Evolutionary conservation across 1,284 basidiomycete genomes (phyloP).

Genomic region (Ganoderma meredithae): DNA sequence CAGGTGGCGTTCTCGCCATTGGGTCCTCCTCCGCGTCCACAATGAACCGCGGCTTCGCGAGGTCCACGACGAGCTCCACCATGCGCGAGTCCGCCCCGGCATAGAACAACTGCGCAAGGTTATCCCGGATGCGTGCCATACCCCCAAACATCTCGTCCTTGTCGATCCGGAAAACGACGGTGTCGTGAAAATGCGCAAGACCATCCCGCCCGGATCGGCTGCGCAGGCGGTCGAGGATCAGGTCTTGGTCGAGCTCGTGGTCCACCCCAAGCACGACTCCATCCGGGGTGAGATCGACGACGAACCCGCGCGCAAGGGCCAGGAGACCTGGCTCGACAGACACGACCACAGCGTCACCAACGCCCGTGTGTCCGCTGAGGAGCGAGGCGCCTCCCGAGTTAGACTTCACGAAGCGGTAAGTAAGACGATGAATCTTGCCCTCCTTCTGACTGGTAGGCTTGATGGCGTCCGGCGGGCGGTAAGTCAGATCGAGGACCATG

Average conservation of each 20-base stretch:
- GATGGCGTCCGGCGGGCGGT: slow-evolving; percentile 30
- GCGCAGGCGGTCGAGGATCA: slow-evolving; percentile 54
- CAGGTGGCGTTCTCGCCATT: background rate
- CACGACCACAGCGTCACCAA: slow-evolving; percentile 85
- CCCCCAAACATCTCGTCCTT: slow-evolving; percentile 91
- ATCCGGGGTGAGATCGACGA: slow-evolving; percentile 73
- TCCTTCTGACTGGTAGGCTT: slow-evolving; percentile 38
- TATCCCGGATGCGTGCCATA: slow-evolving; percentile 89
- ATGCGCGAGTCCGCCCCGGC: slow-evolving; percentile 71
- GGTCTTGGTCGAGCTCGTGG: slow-evolving; percentile 70
- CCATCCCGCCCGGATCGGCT: slow-evolving; percentile 23
- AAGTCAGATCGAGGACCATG: slow-evolving; percentile 71
- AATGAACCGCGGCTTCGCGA: slow-evolving; percentile 72
- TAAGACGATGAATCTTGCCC: slow-evolving; percentile 57
- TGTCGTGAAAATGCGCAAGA: slow-evolving; percentile 19
- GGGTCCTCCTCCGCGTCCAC: slow-evolving; percentile 34
- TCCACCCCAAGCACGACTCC: slow-evolving; percentile 83
- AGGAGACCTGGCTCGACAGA: slow-evolving; percentile 88
- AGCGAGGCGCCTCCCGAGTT: slow-evolving; percentile 50
- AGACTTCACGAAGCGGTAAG: slow-evolving; percentile 69
- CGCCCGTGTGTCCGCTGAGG: slow-evolving; percentile 80
- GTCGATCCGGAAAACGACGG: slow-evolving; percentile 85
- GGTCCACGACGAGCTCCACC: slow-evolving; percentile 83
- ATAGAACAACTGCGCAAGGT: slow-evolving; percentile 91
- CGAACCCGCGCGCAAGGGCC: slow-evolving; percentile 86